Percentiles rank a stretch among this genome's conserved stretches.
Conservation (phyloP, 1,284 basidiomycete species). For the Xerocomus tenax region DNA sequence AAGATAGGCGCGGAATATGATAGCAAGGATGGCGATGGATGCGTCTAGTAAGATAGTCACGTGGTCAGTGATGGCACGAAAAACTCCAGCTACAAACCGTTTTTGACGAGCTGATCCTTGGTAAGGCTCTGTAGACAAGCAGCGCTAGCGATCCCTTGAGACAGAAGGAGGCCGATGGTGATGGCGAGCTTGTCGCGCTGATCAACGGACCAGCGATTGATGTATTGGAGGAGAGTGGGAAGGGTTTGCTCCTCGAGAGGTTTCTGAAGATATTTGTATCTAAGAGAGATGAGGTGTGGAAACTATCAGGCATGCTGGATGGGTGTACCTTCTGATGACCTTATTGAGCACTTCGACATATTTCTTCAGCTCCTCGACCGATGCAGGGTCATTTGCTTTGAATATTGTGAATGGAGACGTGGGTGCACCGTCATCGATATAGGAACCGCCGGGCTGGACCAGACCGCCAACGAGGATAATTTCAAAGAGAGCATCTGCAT, state of each 20-base stretch:
- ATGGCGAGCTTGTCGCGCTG: constrained; percentile 79
- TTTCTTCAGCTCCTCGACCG: constrained; percentile 80
- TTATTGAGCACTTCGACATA: constrained; percentile 91
- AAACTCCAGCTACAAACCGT: constrained; percentile 44
- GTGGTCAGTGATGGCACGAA: background rate
- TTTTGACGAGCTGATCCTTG: constrained; percentile 93
- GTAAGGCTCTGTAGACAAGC: constrained; percentile 74
- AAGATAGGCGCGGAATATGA: constrained; percentile 76
- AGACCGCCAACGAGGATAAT: constrained; percentile 89
- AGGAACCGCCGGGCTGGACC: constrained; percentile 89
- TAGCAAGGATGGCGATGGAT: constrained; percentile 68
- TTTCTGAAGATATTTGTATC: constrained; percentile 97
- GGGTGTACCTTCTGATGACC: constrained; percentile 76
- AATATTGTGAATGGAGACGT: constrained; percentile 77
- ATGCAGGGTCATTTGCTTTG: constrained; percentile 68
- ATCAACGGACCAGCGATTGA: constrained; percentile 69
- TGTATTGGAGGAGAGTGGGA: constrained; percentile 81
- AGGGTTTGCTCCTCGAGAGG: constrained; percentile 84
- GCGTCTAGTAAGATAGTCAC: constrained; percentile 45
- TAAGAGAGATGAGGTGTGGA: constrained; percentile 28
- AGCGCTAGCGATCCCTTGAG: constrained; percentile 72
- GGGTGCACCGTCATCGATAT: constrained; percentile 79
- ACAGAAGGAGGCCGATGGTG: constrained; percentile 73
- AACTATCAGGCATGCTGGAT: constrained; percentile 1
- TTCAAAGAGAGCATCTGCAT: constrained; percentile 93